Conservation (phyloP, 108 stramenopile species). For the Tribonema minus region DNA sequence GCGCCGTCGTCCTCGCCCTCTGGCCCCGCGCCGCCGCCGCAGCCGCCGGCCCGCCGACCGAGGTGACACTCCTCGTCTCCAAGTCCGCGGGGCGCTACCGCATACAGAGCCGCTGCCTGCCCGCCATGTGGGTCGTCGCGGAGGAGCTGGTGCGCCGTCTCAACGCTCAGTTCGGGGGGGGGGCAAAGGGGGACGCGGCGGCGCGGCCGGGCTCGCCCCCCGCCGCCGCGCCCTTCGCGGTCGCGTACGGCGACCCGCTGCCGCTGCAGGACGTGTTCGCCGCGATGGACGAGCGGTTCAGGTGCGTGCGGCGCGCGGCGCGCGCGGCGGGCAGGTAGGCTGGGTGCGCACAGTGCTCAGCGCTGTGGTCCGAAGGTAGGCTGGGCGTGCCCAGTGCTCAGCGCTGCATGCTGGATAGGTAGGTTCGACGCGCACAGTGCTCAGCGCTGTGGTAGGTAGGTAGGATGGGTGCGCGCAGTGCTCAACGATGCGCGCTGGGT, state of each 20-base stretch:
- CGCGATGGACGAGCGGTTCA: constrained; percentile 46
- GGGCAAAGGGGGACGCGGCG: neutral
- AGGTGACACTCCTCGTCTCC: constrained; percentile 54
- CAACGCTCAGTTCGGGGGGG: constrained; percentile 17
- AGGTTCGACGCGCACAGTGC: too few species aligned
- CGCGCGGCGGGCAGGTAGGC: neutral
- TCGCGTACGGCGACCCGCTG: constrained; percentile 39
- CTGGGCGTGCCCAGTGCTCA: too few species aligned
- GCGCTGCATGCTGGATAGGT: too few species aligned
- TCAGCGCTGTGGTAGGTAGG: too few species aligned
- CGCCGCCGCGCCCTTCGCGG: too few species aligned
- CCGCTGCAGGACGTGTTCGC: constrained; percentile 48
- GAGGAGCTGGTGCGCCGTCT: constrained; percentile 46
- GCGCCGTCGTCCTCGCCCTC: constrained; percentile 30
- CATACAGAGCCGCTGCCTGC: constrained; percentile 44
- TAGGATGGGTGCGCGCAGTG: too few species aligned
- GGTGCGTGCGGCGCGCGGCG: too few species aligned
- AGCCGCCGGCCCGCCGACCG: constrained; percentile 2
- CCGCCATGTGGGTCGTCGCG: constrained; percentile 27
- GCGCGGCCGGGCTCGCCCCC: too few species aligned
- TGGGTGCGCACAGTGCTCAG: neutral
- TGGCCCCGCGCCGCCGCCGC: constrained; percentile 17
- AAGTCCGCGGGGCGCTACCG: constrained; percentile 56
- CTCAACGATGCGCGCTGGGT: too few species aligned
- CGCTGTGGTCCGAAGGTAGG: too few species aligned